Evolutionary conservation across 2,329 filamentous ascomycete genomes (phyloP), one percentile per base, ranked within the genome.

Genomic region (Aureobasidium subglaciale): DNA sequence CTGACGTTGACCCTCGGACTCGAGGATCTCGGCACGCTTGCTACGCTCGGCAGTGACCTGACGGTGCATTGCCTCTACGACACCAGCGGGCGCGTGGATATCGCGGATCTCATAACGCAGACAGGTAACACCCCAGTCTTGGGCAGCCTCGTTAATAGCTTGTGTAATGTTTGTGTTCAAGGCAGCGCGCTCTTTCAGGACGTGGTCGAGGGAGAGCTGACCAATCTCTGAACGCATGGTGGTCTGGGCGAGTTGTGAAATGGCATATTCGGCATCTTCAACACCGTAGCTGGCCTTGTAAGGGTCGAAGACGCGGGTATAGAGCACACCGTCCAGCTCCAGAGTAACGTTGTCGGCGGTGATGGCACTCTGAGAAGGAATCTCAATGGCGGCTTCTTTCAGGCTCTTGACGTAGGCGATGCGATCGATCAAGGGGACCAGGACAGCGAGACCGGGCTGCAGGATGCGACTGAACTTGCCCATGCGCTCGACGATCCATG

Each of bases 401-500:
- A 99, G 77, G 62, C 88, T 95, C 79, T 95, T 96, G 63, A 99
- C 93, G 71, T 99, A 99, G 64, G 93, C 88, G 71, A 99, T 97
- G 59, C 90, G 87, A 73, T 99, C 93, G 70, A 99, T 76, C 63
- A 97, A 87, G 1, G 93, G 93, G 55, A 93, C 79, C 63, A 99
- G 75, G 60, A 99, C 80, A 20, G 93, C 91, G 59, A 99, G 78
- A 56, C 93, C 93, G 3, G 93, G 93, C 65, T 96, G 83, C 49
- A 99, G 77, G 66, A 99, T 96, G 59, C 91, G 83, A 74, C 89
- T 87, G 77, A 96, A 99, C 73, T 91, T 93, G 66, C 93, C 93
- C 93, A 99, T 99, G 68, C 93, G 91, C 81, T 99, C 93, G 56
- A 99, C 93, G 58, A 99, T 92, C 93, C 93, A 99, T 71, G 93